These are phyloP conservation scores for Lagerstroemia speciosa DNA, from an alignment of 345 rosid species.

Conservation along the genomic window DNA sequence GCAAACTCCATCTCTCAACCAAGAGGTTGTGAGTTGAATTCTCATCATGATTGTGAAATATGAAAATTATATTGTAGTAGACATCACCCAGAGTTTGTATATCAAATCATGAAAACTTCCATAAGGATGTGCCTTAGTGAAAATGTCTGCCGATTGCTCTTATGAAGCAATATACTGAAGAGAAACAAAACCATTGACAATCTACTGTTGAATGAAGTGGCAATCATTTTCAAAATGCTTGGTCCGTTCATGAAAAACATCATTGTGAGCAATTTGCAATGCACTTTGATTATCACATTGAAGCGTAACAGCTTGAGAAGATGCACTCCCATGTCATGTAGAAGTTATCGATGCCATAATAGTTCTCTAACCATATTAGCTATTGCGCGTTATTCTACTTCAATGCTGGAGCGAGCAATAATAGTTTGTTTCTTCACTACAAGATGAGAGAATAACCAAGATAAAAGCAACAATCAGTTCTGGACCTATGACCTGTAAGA, in stretches of 20 bases:
- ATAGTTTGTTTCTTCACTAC: too few relatives aligned
- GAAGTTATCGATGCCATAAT: not conserved
- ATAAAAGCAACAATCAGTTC: not conserved
- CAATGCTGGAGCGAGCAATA: not conserved
- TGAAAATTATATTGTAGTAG: too few relatives aligned
- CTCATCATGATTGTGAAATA: too few relatives aligned
- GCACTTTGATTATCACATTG: not conserved
- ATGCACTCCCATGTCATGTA: not conserved
- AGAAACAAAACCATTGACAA: not conserved
- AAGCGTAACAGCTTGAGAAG: not conserved
- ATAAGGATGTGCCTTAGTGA: too few relatives aligned
- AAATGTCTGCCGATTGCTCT: too few relatives aligned
- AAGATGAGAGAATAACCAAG: not conserved
- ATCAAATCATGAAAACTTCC: too few relatives aligned
- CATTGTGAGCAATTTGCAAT: not conserved
- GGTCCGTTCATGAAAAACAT: conserved; percentile 1
- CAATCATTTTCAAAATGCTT: conserved; percentile 1
- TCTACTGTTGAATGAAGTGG: not conserved
- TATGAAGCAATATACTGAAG: too few relatives aligned
- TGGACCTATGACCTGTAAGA: not conserved
- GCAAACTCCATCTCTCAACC: too few relatives aligned
- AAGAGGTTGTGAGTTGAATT: too few relatives aligned
- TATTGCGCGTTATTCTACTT: not conserved
- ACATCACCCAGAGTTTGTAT: too few relatives aligned
- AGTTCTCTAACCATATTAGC: not conserved